phyloP scores from a whole-genome alignment of 1,284 basidiomycete species.

The Apiotrichum brassicae region DNA sequence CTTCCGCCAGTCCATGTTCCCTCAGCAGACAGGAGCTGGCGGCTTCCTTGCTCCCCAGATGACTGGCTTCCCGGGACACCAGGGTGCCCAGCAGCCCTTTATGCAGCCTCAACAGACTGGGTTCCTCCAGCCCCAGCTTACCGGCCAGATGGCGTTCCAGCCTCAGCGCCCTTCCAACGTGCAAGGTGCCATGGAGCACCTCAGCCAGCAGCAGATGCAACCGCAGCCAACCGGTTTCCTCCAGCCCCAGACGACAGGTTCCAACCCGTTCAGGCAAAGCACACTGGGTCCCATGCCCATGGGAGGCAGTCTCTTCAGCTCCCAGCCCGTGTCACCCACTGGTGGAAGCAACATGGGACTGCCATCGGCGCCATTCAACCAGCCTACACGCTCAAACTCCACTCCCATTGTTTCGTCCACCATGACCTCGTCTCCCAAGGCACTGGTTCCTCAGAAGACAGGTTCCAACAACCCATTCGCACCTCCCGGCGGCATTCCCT shows the following conservation, averaged over 20 bases:
- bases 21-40: slow-evolving; percentile 49
- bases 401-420: slow-evolving; percentile 47
- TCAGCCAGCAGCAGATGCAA: slow-evolving; percentile 36
- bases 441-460: slow-evolving; percentile 80
- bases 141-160: slow-evolving; percentile 39
- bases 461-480: slow-evolving; percentile 95
- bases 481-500: slow-evolving; percentile 53
- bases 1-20: slow-evolving; percentile 56
- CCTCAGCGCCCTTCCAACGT: slow-evolving; percentile 35
- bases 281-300: slow-evolving; percentile 9
- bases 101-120: slow-evolving; percentile 49
- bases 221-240: slow-evolving; percentile 52
- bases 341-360: neutral
- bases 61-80: slow-evolving; percentile 61
- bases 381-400: slow-evolving; percentile 3
- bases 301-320: slow-evolving; percentile 12
- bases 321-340: neutral
- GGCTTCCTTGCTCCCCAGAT: slow-evolving; percentile 53
- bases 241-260: slow-evolving; percentile 66
- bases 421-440: slow-evolving; percentile 48
- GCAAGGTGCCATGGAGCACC: slow-evolving; percentile 34
- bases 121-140: slow-evolving; percentile 48
- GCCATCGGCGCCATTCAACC: slow-evolving; percentile 54
- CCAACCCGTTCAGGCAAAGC: slow-evolving; percentile 62
- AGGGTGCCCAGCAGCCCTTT: slow-evolving; percentile 31